Evolutionary conservation across 768 basidiomycete genomes (phyloP).

Genomic region (Boletus reticuloceps): DNA sequence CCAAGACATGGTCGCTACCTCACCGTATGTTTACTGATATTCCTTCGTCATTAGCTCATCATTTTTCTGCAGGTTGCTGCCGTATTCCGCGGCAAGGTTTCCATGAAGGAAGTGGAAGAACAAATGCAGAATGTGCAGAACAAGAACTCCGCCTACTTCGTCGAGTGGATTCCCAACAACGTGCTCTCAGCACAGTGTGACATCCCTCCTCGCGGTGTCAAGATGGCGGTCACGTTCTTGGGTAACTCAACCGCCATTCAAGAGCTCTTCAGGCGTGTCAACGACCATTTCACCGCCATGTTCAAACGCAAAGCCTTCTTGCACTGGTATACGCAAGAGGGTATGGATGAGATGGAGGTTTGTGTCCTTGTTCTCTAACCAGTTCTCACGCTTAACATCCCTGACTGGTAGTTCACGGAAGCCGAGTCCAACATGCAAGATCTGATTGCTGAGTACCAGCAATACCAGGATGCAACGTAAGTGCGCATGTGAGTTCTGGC

Average conservation of each 20-base stretch:
- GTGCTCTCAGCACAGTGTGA: slow-evolving; percentile 98
- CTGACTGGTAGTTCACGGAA: slow-evolving; percentile 73
- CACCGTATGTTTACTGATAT: slow-evolving; percentile 53
- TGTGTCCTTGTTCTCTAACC: slow-evolving; percentile 12
- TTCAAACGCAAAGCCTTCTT: slow-evolving; percentile 98
- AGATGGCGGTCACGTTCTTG: slow-evolving; percentile 97
- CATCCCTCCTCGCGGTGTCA: slow-evolving; percentile 91
- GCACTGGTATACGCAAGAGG: slow-evolving; percentile 99
- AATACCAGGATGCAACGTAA: slow-evolving; percentile 92
- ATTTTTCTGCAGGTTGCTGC: slow-evolving; percentile 65
- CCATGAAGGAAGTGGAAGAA: slow-evolving; percentile 99
- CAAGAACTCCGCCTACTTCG: slow-evolving; percentile 98
- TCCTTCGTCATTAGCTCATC: not conserved
- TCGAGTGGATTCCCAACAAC: slow-evolving; percentile 99
- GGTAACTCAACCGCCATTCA: slow-evolving; percentile 98
- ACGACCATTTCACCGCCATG: slow-evolving; percentile 98
- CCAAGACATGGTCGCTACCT: slow-evolving; percentile 97
- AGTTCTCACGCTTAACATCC: not conserved
- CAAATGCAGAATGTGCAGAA: slow-evolving; percentile 97
- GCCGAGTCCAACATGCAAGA: slow-evolving; percentile 99
- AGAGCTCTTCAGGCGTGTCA: slow-evolving; percentile 98
- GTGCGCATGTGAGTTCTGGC: slow-evolving; percentile 29
- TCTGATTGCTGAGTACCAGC: slow-evolving; percentile 96
- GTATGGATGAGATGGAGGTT: slow-evolving; percentile 98
- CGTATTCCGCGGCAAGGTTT: slow-evolving; percentile 98